Base-by-base conservation (phyloP, 75 land plant species). In the Larix kaempferi region DNA sequence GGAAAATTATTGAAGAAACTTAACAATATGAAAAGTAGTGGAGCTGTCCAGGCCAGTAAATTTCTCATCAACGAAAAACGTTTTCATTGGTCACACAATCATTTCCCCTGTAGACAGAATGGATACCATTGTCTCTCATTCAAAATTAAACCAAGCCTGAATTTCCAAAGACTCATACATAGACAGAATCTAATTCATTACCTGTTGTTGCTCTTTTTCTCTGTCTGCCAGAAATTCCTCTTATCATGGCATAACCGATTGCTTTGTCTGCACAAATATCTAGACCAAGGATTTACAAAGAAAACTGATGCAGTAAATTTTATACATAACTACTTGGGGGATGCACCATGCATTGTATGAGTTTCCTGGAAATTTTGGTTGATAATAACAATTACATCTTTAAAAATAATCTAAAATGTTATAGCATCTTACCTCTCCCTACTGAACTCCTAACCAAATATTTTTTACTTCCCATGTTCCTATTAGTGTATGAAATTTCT, bases 41-140 rank as follows among this genome's bases (percentile, higher is more conserved):
- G 98, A 91, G 77, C 95, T 95, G 59, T 95, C 98, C 12, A 95
- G 84, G 15, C 98, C 98, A 11, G 93, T 95, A 35, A 95, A 95
- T 75, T 91, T 91, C 71, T 91, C 94, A 84, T 94, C 96, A 92
- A 91, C 91, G 66, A 89, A 89, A 16, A 94, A 71, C 5, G 84
- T 88, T 71, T 78, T 86, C 65, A 94, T 86, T 11, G 94, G 94
- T 44, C 94, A 94, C 41, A 85, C 94, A 79, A 94, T 73, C 90
- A 94, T 91, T 66, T 94, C 94, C 21, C 94, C 94, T 93, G 86
- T 29, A 29, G 33, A 29, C 33, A 29, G 1, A 33, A 33, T 65
- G 5, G 7, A 16, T 16, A 33, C 27, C 14, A 65, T 15, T 65
- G 1, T 19, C n/a, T n/a, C n/a, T n/a, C n/a, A n/a, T n/a, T n/a